phyloP scores from a whole-genome alignment of 148 eudicot species.

The Rhododendron simsii region DNA sequence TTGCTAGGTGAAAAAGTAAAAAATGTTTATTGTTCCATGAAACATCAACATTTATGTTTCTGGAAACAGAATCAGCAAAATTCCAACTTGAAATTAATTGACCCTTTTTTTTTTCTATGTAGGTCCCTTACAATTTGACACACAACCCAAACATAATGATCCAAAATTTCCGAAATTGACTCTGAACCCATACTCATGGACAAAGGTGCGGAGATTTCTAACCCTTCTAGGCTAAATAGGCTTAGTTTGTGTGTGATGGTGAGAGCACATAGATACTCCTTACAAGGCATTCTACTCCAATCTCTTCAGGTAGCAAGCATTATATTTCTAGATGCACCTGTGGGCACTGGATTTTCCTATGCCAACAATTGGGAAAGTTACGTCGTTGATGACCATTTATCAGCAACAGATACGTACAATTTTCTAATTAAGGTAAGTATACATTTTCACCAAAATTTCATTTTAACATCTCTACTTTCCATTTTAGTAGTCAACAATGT shows the following conservation, averaged over 20 bases:
- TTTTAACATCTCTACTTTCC: too few species aligned
- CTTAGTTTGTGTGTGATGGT: too few species aligned
- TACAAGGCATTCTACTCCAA: background rate
- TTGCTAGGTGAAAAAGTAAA: too few species aligned
- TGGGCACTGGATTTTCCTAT: constrained; percentile 14
- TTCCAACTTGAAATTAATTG: background rate
- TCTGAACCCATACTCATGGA: constrained; percentile 15
- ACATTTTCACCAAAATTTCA: too few species aligned
- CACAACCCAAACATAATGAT: background rate
- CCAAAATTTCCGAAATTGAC: background rate
- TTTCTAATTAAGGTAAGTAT: constrained; percentile 5
- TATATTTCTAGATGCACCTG: constrained; percentile 14
- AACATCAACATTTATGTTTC: too few species aligned
- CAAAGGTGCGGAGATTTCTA: background rate
- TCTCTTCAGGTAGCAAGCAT: constrained; percentile 6
- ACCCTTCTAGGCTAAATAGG: too few species aligned
- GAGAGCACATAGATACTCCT: too few species aligned
- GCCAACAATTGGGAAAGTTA: background rate
- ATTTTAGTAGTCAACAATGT: too few species aligned
- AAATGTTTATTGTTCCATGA: too few species aligned
- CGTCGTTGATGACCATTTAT: background rate
- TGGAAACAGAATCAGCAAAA: too few species aligned
- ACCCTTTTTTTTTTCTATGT: background rate
- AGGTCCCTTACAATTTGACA: constrained; percentile 9
- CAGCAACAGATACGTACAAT: background rate